Evolutionary conservation across 2,329 filamentous ascomycete species (phyloP).

Genomic region (Aureobasidium melanogenum): DNA sequence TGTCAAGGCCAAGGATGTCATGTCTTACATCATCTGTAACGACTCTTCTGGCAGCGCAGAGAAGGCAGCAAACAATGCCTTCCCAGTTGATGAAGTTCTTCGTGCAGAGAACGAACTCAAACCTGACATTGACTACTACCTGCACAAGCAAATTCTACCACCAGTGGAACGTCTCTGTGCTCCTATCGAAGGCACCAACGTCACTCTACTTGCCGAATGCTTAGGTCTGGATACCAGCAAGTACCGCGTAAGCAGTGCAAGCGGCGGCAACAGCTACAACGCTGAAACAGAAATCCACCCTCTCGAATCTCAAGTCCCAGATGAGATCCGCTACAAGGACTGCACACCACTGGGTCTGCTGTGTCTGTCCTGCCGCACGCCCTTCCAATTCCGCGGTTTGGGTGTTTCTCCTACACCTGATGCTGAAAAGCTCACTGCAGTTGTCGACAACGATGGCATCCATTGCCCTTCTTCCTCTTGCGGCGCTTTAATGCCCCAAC

Average conservation of each 20-base stretch:
- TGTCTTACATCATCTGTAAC: slow-evolving; percentile 86
- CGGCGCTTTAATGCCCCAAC: slow-evolving; percentile 52
- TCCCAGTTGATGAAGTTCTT: slow-evolving; percentile 73
- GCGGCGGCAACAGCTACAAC: slow-evolving; percentile 44
- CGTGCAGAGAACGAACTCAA: slow-evolving; percentile 66
- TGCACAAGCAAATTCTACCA: slow-evolving; percentile 96
- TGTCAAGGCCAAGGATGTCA: slow-evolving; percentile 88
- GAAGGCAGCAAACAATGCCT: slow-evolving; percentile 77
- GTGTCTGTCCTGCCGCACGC: slow-evolving; percentile 70
- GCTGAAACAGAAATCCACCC: slow-evolving; percentile 63
- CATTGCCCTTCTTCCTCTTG: slow-evolving; percentile 60
- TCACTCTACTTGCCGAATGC: slow-evolving; percentile 81
- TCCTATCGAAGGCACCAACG: slow-evolving; percentile 87
- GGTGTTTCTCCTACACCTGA: slow-evolving; percentile 22
- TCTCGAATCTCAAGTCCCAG: slow-evolving; percentile 87
- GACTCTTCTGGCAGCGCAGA: slow-evolving; percentile 54
- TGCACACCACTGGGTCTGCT: slow-evolving; percentile 67
- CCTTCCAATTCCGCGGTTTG: slow-evolving; percentile 69
- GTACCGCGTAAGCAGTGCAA: slow-evolving; percentile 61
- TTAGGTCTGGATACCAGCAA: slow-evolving; percentile 84
- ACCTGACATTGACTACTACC: slow-evolving; percentile 94
- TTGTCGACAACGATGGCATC: slow-evolving; percentile 66
- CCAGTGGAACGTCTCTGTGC: slow-evolving; percentile 96
- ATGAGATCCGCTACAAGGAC: slow-evolving; percentile 79
- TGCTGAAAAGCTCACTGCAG: slow-evolving; percentile 33